Evolutionary conservation across 495 filamentous ascomycete species (phyloP), one percentile per base, ranked within the genome.

Genomic region (Talaromyces proteolyticus): DNA sequence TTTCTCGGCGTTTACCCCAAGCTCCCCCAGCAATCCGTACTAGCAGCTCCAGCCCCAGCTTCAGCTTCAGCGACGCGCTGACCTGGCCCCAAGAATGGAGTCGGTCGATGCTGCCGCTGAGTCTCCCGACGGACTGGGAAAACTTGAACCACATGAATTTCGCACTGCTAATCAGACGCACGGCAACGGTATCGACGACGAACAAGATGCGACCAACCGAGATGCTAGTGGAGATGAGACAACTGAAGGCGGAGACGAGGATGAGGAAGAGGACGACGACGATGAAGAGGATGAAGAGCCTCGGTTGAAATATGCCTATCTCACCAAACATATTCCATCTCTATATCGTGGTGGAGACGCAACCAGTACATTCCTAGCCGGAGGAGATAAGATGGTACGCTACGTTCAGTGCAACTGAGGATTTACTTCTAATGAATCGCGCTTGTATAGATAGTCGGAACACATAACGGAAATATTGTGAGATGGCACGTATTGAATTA

Each of bases 401-500:
- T 44, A 19, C 21, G 36, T 47, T 29, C 19, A 37, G 26, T n/a
- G n/a, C n/a, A n/a, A n/a, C n/a, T n/a, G n/a, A n/a, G n/a, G n/a
- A n/a, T n/a, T n/a, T n/a, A n/a, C n/a, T n/a, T n/a, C n/a, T n/a
- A n/a, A n/a, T n/a, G n/a, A n/a, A 29, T 29, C 25, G 19, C 21
- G 46, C 4, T 12, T 57, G 36, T 56, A 23, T 67, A 94, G 89
- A 86, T 97, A 49, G 73, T 94, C 53, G 93, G 93, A 55, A 96
- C 94, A 3, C 93, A 98, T 66, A 96, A 95, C 69, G 93, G 93
- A 55, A 95, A 93, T 58, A 89, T 97, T 57, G 91, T 95, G 75
- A 79, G 87, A 73, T 51, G n/a, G 20, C 39, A 43, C 36, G 8
- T 44, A 21, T 36, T 42, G 18, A 29, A 21, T 49, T 41, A 19